Conservation (phyloP, 108 stramenopile genomes). For the Licmophora abbreviata region DNA sequence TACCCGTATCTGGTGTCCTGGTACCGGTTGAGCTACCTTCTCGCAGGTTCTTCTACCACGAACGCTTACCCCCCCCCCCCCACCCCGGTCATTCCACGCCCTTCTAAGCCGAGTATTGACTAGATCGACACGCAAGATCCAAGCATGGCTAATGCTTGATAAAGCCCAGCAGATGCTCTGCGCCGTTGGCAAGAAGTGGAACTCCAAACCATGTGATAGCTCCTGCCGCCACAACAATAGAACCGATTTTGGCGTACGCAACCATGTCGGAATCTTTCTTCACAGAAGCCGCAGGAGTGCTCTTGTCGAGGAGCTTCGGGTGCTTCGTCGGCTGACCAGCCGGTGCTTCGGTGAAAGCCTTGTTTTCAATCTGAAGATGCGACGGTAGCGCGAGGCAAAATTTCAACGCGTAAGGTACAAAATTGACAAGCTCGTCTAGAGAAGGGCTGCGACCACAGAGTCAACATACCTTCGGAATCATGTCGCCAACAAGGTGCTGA, state of each 20-base stretch:
- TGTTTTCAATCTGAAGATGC: constrained; percentile 8
- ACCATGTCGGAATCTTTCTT: constrained; percentile 32
- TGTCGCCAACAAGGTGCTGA: constrained; percentile 59
- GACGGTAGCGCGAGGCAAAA: neutral
- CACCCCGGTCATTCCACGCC: too few relatives aligned
- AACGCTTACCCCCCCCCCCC: too few relatives aligned
- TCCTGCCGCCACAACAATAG: constrained; percentile 42
- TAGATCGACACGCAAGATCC: too few relatives aligned
- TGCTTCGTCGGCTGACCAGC: constrained; percentile 52
- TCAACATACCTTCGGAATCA: constrained; percentile 58
- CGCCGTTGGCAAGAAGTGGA: constrained; percentile 18
- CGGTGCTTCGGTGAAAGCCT: constrained; percentile 43
- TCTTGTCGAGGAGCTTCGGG: constrained; percentile 34
- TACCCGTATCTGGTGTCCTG: too few relatives aligned
- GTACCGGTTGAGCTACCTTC: too few relatives aligned
- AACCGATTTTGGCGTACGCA: constrained; percentile 51
- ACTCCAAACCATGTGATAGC: constrained; percentile 41
- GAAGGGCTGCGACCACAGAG: too few relatives aligned
- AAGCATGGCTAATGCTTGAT: too few relatives aligned
- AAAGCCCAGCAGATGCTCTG: neutral
- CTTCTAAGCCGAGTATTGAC: too few relatives aligned
- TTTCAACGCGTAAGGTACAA: neutral
- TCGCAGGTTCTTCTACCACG: too few relatives aligned
- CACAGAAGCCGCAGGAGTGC: constrained; percentile 24
- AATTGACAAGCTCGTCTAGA: too few relatives aligned